phyloP scores from a whole-genome alignment of 75 land plant genomes.

The Picea sitchensis region DNA sequence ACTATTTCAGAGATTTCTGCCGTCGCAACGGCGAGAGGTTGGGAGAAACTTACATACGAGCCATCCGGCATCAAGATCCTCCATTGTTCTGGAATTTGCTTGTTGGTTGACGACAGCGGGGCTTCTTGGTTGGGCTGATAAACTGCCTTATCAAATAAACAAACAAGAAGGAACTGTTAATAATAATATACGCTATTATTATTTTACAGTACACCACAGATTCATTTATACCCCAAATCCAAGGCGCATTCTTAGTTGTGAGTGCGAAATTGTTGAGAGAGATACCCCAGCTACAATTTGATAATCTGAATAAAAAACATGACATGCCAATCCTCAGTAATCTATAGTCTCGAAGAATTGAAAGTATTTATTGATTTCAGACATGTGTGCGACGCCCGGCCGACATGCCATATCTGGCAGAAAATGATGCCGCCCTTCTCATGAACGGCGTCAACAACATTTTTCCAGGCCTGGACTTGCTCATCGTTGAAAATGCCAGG shows the following conservation, averaged over 20 bases:
- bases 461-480: conserved; percentile 6
- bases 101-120: conserved; percentile 68
- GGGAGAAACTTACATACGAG: conserved; percentile 14
- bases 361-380: not conserved
- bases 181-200: not conserved
- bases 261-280: not conserved
- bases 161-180: too few relatives aligned
- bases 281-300: not conserved
- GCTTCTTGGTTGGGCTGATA: conserved; percentile 66
- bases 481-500: not conserved
- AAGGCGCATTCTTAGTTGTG: not conserved
- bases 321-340: not conserved
- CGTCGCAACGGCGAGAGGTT: conserved; percentile 39
- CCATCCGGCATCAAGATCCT: conserved; percentile 53
- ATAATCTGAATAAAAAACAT: too few relatives aligned
- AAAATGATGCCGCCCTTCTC: conserved; percentile 19
- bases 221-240: not conserved
- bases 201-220: not conserved
- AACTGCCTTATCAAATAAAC: conserved; percentile 18
- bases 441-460: not conserved
- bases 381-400: conserved; percentile 20
- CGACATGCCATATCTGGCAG: conserved; percentile 35
- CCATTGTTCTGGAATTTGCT: conserved; percentile 48
- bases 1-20: conserved; percentile 49
- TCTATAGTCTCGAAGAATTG: not conserved